Evolutionary conservation across 345 rosid genomes (phyloP).

Genomic region (Camelina laxa): DNA sequence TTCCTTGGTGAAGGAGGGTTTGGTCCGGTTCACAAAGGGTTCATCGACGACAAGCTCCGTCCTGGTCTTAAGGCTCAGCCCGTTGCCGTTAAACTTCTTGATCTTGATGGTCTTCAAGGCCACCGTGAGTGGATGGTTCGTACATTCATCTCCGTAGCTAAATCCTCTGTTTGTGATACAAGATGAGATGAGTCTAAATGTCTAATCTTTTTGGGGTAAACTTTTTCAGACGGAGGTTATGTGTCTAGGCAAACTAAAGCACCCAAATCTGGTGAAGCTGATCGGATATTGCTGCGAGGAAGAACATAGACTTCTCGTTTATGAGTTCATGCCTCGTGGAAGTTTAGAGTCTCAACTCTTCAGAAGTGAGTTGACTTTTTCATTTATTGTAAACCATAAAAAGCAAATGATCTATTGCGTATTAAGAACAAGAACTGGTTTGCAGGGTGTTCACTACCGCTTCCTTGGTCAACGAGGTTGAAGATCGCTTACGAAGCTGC

Average conservation of each 20-base stretch:
- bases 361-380: slow-evolving; percentile 56
- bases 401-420: background rate
- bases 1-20: slow-evolving; percentile 92
- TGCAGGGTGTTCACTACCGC: slow-evolving; percentile 66
- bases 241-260: slow-evolving; percentile 76
- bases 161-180: background rate
- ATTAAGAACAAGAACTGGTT: background rate
- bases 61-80: slow-evolving; percentile 80
- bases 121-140: slow-evolving; percentile 93
- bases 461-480: slow-evolving; percentile 84
- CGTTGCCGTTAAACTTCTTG: slow-evolving; percentile 82
- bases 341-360: slow-evolving; percentile 90
- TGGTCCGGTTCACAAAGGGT: slow-evolving; percentile 87
- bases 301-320: slow-evolving; percentile 76
- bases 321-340: slow-evolving; percentile 93
- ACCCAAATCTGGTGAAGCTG: slow-evolving; percentile 81
- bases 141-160: slow-evolving; percentile 6
- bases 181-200: background rate
- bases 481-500: slow-evolving; percentile 89
- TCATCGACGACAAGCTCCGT: slow-evolving; percentile 79
- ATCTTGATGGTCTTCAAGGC: slow-evolving; percentile 82
- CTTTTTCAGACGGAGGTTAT: slow-evolving; percentile 73
- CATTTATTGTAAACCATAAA: background rate
- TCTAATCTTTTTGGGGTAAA: background rate
- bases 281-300: slow-evolving; percentile 85